Conservation (phyloP, 768 basidiomycete genomes). For the Chalciporus sphaerocephalus region DNA sequence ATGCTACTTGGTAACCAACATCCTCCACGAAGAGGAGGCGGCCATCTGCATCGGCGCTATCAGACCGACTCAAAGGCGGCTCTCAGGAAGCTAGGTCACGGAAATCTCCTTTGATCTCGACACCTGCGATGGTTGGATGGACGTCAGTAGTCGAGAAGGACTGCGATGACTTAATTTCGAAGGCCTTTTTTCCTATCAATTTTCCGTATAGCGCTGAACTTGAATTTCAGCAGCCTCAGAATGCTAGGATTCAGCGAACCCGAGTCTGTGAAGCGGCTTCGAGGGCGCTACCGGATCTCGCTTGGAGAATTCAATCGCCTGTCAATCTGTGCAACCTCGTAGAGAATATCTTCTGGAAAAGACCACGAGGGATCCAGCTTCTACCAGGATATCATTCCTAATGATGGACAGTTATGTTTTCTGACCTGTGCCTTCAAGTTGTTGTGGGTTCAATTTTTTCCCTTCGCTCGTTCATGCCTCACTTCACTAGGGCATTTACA, state of each 20-base stretch:
- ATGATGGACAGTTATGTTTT: slow-evolving; percentile 26
- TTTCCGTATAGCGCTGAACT: too few species aligned
- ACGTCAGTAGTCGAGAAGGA: slow-evolving; percentile 16
- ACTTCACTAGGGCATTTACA: slow-evolving; percentile 1
- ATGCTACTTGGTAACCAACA: slow-evolving; percentile 19
- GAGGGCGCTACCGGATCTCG: slow-evolving; percentile 30
- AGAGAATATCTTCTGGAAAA: slow-evolving; percentile 26
- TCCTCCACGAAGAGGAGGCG: slow-evolving; percentile 32
- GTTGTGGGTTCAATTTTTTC: slow-evolving; percentile 28
- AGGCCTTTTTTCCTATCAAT: too few species aligned
- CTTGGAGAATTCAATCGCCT: slow-evolving; percentile 26
- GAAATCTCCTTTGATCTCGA: too few species aligned
- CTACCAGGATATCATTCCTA: slow-evolving; percentile 32
- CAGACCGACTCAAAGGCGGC: too few species aligned
- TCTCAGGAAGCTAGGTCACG: too few species aligned
- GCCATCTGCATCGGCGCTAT: slow-evolving; percentile 9
- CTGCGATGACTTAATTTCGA: slow-evolving; percentile 1
- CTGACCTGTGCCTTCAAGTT: slow-evolving; percentile 20
- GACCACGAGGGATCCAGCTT: slow-evolving; percentile 17
- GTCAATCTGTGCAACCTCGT: slow-evolving; percentile 32
- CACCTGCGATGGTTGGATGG: slow-evolving; percentile 31
- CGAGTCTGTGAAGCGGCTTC: too few species aligned
- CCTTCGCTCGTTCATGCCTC: background rate
- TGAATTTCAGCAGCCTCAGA: too few species aligned
- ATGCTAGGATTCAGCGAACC: slow-evolving; percentile 6